phyloP scores from a whole-genome alignment of 106 monocot genomes.

The Dendrobium catenatum region DNA sequence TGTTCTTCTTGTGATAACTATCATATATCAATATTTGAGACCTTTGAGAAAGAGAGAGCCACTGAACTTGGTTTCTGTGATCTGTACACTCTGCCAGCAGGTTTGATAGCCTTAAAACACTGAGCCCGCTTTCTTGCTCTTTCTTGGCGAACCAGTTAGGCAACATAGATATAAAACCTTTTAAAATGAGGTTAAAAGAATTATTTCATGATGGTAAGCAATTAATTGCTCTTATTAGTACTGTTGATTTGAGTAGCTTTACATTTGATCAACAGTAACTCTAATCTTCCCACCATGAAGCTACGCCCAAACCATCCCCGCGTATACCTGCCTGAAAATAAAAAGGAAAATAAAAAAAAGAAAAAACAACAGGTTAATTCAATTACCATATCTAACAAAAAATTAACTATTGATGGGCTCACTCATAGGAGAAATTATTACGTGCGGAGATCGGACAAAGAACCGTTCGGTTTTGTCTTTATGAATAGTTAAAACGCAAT shows the following conservation, averaged over 20 bases:
- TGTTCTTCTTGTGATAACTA: constrained; percentile 40
- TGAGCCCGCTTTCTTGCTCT: not conserved
- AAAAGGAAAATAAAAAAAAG: too few species aligned
- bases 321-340: not conserved
- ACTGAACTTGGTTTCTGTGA: constrained; percentile 15
- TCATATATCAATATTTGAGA: constrained; percentile 18
- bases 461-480: too few species aligned
- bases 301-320: constrained; percentile 3
- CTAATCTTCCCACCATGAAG: constrained; percentile 10
- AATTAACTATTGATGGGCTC: not conserved
- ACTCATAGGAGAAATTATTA: too few species aligned
- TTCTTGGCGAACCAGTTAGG: too few species aligned
- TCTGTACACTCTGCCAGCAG: not conserved
- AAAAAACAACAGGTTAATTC: not conserved
- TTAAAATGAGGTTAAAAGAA: too few species aligned
- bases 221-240: too few species aligned
- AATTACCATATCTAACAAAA: not conserved
- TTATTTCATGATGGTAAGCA: too few species aligned
- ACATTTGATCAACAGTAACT: not conserved
- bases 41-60: constrained; percentile 19
- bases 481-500: too few species aligned
- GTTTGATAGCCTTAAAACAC: not conserved
- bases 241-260: too few species aligned
- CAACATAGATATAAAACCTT: too few species aligned
- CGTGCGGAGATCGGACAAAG: too few species aligned